A percentile compares a stretch with the other conserved stretches of the same genome.
Conservation (phyloP, 1,284 basidiomycete genomes). For the Cutaneotrichosporon spelunceum region DNA sequence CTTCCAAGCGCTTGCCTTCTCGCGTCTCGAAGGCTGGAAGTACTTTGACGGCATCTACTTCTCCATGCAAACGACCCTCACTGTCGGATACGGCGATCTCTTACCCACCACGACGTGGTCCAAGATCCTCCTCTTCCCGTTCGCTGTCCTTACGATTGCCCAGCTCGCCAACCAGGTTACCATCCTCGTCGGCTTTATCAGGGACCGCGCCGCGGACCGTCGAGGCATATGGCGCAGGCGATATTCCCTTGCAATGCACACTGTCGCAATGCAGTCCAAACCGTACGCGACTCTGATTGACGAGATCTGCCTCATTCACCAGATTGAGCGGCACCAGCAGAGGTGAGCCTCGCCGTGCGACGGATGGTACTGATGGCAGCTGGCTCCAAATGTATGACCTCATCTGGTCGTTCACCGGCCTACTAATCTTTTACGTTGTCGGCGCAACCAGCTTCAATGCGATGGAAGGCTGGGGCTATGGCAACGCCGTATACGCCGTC, state of each 20-base stretch:
- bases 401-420: constrained; percentile 40
- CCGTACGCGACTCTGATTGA: constrained; percentile 42
- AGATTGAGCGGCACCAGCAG: constrained; percentile 46
- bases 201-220: constrained; percentile 33
- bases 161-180: constrained; percentile 52
- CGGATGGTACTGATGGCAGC: constrained; percentile 22
- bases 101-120: constrained; percentile 32
- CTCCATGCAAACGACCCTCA: constrained; percentile 36
- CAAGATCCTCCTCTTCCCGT: constrained; percentile 52
- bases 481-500: constrained; percentile 35
- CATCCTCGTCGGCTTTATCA: constrained; percentile 48
- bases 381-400: constrained; percentile 48
- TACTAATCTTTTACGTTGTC: constrained; percentile 49
- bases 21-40: constrained; percentile 43
- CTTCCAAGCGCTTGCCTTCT: constrained; percentile 43
- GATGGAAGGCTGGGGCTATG: constrained; percentile 50
- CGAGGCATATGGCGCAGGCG: constrained; percentile 43
- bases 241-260: constrained; percentile 43
- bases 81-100: constrained; percentile 51
- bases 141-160: constrained; percentile 50
- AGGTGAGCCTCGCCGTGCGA: constrained; percentile 29
- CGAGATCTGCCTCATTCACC: constrained; percentile 49
- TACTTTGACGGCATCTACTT: constrained; percentile 45
- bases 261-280: constrained; percentile 30
- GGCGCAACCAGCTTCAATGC: constrained; percentile 46